Base-by-base conservation (phyloP, 1,139 yeast genomes). In the Lodderomyces metapsilosis region DNA sequence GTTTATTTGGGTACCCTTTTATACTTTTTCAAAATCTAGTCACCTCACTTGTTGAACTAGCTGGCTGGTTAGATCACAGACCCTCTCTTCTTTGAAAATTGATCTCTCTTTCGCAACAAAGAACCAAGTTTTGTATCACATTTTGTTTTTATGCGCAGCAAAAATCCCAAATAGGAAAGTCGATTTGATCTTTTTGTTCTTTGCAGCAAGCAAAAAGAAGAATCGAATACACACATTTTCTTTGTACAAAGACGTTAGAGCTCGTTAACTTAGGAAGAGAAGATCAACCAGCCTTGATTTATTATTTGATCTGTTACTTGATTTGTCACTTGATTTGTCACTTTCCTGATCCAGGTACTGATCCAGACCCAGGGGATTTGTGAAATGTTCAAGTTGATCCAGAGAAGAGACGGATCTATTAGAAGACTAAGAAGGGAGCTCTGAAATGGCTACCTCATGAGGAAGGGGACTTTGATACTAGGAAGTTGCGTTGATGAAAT, bases 161-260 rank as follows among this genome's bases (percentile, higher is more conserved):
- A 25, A 34, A 35, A 12, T 24, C 37, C 37, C 37, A 35, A 35
- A 13, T 35, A 35, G 37, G 37, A 35, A 35, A 35, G 16, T 17
- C 32, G 22, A 25, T 35, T 16, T 35, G 23, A 23, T 20, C 17
- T 21, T 20, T 21, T 31, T 18, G 20, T 31, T 31, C 24, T 32
- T 18, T 32, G 35, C 32, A 28, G 32, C 32, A 28, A 28, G 32
- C 32, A 28, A 4, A 15, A 15, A 15, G n/a, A 16, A 12, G 3
- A 5, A 6, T 5, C 4, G 12, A 12, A 12, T n/a, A 9, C 8
- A 25, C 4, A 12, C 16, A 16, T 25, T 25, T 4, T 12, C 27
- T 4, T 10, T n/a, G 30, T n/a, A n/a, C 30, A 25, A 25, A 25
- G 9, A 28, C n/a, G 10, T 4, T 28, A 15, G n/a, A 7, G 5